Percentiles rank a stretch among this genome's conserved stretches.
phyloP scores from a whole-genome alignment of 306 rosid genomes.

The Senna tora region DNA sequence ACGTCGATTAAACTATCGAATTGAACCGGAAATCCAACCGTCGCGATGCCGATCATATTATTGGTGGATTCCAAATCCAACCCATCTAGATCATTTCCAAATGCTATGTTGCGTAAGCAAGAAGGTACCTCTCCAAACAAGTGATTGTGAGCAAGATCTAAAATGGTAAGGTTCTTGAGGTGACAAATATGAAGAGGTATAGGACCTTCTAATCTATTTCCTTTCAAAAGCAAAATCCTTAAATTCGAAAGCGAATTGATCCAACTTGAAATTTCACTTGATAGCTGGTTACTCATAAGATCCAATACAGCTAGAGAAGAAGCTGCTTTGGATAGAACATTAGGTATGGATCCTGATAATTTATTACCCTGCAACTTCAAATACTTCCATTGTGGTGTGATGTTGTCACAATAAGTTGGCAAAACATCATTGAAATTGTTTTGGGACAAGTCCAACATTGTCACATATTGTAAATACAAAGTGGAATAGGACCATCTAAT shows the following conservation, averaged over 20 bases:
- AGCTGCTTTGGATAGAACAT: not conserved
- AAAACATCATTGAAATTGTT: constrained; percentile 8
- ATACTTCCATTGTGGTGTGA: not conserved
- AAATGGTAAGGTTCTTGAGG: constrained; percentile 1
- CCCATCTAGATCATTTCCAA: not conserved
- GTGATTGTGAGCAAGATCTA: constrained; percentile 30
- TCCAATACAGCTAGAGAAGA: constrained; percentile 15
- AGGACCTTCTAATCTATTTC: constrained; percentile 25
- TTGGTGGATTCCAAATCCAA: not conserved
- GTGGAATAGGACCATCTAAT: constrained; percentile 26
- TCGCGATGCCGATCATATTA: not conserved
- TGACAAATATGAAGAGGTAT: constrained; percentile 19
- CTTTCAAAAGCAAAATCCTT: constrained; percentile 29
- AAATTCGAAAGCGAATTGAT: constrained; percentile 10
- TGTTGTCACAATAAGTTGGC: constrained; percentile 6
- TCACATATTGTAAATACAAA: not conserved
- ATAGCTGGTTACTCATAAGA: constrained; percentile 26
- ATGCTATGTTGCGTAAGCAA: constrained; percentile 1
- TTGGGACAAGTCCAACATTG: constrained; percentile 8
- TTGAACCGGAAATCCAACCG: not conserved
- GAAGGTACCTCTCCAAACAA: constrained; percentile 22
- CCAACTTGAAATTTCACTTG: constrained; percentile 32
- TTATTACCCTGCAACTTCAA: constrained; percentile 22
- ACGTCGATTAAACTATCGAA: not conserved
- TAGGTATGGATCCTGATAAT: not conserved